Conservation (phyloP, 2,329 filamentous ascomycete genomes). For the Venturia nashicola region DNA sequence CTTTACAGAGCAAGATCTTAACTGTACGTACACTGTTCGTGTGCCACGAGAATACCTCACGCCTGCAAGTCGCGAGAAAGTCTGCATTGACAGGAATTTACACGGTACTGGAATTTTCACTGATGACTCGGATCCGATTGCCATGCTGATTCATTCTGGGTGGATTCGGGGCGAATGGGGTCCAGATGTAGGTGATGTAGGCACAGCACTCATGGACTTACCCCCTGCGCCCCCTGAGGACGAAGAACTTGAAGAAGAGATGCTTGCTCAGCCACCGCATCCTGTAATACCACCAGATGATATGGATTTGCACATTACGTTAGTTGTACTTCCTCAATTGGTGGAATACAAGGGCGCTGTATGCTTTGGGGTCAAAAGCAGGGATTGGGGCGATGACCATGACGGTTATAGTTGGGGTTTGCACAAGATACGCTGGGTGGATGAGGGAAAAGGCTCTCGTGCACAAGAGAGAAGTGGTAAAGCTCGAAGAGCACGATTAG, state of each 20-base stretch:
- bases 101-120: slow-evolving; percentile 96
- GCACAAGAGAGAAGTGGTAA: slow-evolving; percentile 32
- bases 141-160: slow-evolving; percentile 83
- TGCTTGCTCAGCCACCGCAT: slow-evolving; percentile 26
- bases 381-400: slow-evolving; percentile 64
- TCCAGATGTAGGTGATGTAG: slow-evolving; percentile 67
- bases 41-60: slow-evolving; percentile 70
- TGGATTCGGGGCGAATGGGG: slow-evolving; percentile 86
- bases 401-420: slow-evolving; percentile 88
- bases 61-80: slow-evolving; percentile 60
- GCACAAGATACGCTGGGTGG: slow-evolving; percentile 70
- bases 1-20: slow-evolving; percentile 61
- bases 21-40: slow-evolving; percentile 82
- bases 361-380: slow-evolving; percentile 69
- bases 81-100: slow-evolving; percentile 65
- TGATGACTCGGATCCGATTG: slow-evolving; percentile 87
- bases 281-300: slow-evolving; percentile 53
- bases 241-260: slow-evolving; percentile 19
- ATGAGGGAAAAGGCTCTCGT: slow-evolving; percentile 46
- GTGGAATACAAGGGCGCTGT: slow-evolving; percentile 64
- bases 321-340: slow-evolving; percentile 70
- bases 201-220: slow-evolving; percentile 47
- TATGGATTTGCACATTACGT: slow-evolving; percentile 74
- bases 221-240: slow-evolving; percentile 29
- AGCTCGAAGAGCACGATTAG: slow-evolving; percentile 37